phyloP scores from a whole-genome alignment of 2,329 filamentous ascomycete species.

The Paecilomyces variotii region DNA sequence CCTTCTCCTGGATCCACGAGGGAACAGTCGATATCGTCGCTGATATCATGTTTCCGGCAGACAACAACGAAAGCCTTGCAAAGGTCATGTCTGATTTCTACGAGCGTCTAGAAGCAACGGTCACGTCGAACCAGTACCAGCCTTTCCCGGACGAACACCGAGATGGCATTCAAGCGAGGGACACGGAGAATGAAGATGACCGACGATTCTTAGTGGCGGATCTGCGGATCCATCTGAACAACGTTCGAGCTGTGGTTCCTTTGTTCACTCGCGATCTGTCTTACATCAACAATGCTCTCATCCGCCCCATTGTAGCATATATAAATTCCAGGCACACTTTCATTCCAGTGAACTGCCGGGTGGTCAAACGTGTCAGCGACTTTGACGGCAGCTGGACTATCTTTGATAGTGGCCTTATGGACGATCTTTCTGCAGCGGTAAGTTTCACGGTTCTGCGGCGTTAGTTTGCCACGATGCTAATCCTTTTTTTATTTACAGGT shows the following conservation, averaged over 20 bases:
- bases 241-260: conserved; percentile 85
- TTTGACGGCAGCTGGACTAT: conserved; percentile 95
- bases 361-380: conserved; percentile 80
- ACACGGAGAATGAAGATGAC: conserved; percentile 43
- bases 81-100: conserved; percentile 98
- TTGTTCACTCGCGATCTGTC: conserved; percentile 87
- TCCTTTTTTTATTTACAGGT: conserved; percentile 7
- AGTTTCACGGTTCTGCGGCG: conserved; percentile 10
- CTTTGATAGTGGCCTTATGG: conserved; percentile 88
- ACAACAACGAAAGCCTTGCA: conserved; percentile 77
- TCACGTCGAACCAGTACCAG: conserved; percentile 65
- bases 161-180: conserved; percentile 14
- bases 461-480: background rate
- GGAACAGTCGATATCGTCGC: conserved; percentile 95
- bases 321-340: conserved; percentile 94
- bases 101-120: conserved; percentile 87
- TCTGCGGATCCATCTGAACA: conserved; percentile 87
- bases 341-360: conserved; percentile 88
- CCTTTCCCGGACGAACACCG: background rate
- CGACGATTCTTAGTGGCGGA: conserved; percentile 87
- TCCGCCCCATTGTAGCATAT: conserved; percentile 93
- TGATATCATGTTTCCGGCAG: conserved; percentile 87
- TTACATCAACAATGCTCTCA: conserved; percentile 91
- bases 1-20: conserved; percentile 96
- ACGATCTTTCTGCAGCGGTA: conserved; percentile 80